Conservation (phyloP, 768 basidiomycete species). For the Kwoniella bestiolae region DNA sequence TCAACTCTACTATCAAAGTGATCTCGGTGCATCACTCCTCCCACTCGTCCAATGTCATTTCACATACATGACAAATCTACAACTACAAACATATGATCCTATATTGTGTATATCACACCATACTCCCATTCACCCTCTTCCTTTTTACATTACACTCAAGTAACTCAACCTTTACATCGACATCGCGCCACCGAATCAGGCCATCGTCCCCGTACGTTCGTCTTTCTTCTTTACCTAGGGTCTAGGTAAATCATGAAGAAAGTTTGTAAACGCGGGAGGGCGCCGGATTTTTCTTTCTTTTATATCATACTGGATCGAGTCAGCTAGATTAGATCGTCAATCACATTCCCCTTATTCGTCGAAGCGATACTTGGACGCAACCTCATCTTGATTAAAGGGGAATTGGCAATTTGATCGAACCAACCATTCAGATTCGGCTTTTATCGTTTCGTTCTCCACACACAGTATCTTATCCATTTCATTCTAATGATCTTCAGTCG, state of each 20-base stretch:
- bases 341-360: too few species aligned
- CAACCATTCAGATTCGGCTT: too few species aligned
- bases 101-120: conserved; percentile 13
- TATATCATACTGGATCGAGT: neutral
- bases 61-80: neutral
- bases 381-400: too few species aligned
- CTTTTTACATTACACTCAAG: neutral
- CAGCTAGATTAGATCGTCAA: too few species aligned
- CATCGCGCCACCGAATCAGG: conserved; percentile 16
- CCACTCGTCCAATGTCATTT: neutral
- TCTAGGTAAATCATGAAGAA: neutral
- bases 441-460: too few species aligned
- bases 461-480: too few species aligned
- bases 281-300: conserved; percentile 6
- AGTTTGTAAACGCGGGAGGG: conserved; percentile 33
- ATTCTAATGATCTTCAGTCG: too few species aligned
- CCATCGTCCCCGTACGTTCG: conserved; percentile 31
- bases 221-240: too few species aligned
- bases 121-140: conserved; percentile 2
- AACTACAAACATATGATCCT: neutral
- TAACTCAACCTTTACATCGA: neutral
- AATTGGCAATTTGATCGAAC: too few species aligned
- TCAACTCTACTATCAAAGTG: conserved; percentile 12
- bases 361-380: too few species aligned
- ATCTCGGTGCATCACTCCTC: conserved; percentile 24